Evolutionary conservation across 352 stramenopile genomes (phyloP).

Genomic region (Pythium chondricola): DNA sequence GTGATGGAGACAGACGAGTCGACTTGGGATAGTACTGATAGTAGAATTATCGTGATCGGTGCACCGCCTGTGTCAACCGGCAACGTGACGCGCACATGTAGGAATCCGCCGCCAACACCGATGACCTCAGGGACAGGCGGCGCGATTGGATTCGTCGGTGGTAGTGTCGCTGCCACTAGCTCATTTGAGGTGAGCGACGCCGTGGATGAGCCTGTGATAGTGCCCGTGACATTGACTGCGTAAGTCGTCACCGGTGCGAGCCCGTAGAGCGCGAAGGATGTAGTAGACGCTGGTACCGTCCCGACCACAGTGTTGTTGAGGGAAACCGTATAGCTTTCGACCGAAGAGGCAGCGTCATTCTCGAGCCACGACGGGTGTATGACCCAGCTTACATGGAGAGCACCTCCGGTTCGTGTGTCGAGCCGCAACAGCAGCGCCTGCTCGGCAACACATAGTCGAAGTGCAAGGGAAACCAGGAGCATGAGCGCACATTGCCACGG

Average conservation of each 20-base stretch:
- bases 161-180: conserved; percentile 22
- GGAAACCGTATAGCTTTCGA: conserved; percentile 11
- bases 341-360: neutral
- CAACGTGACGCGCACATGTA: conserved; percentile 14
- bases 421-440: conserved; percentile 10
- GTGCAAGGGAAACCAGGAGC: neutral
- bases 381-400: conserved; percentile 31
- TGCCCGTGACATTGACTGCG: conserved; percentile 6
- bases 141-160: conserved; percentile 12
- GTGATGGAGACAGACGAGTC: conserved; percentile 5
- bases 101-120: conserved; percentile 15
- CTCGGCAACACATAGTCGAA: neutral
- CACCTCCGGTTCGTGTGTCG: conserved; percentile 21
- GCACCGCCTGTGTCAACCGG: conserved; percentile 34
- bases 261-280: conserved; percentile 25
- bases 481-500: too few relatives aligned
- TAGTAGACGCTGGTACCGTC: conserved; percentile 8
- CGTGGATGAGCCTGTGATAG: conserved; percentile 15
- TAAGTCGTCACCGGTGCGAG: conserved; percentile 30
- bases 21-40: conserved; percentile 18
- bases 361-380: conserved; percentile 16
- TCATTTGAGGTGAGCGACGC: conserved; percentile 20
- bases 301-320: conserved; percentile 22
- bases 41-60: conserved; percentile 17
- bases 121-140: conserved; percentile 13